These are phyloP conservation scores for Amauroascus verrucosus DNA, from an alignment of 2,329 filamentous ascomycete genomes.

Conservation along the genomic window DNA sequence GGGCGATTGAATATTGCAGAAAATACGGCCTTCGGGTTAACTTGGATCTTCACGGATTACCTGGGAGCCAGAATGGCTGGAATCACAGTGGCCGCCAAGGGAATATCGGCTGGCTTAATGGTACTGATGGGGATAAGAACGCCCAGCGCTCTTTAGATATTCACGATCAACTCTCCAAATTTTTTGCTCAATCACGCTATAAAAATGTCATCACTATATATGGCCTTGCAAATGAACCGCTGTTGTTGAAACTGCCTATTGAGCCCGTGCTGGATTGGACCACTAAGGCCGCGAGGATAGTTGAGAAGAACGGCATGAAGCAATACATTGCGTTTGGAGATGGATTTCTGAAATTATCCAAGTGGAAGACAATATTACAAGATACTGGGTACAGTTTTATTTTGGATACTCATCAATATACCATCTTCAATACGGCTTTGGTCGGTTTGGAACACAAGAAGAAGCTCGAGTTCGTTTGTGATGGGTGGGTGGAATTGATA, in stretches of 20 bases:
- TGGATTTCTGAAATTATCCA: slow-evolving; percentile 80
- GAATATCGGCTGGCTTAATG: slow-evolving; percentile 75
- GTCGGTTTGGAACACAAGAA: slow-evolving; percentile 69
- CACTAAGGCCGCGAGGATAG: slow-evolving; percentile 56
- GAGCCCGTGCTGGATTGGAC: slow-evolving; percentile 70
- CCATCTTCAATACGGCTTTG: slow-evolving; percentile 89
- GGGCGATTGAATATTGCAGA: slow-evolving; percentile 85
- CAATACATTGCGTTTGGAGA: slow-evolving; percentile 78
- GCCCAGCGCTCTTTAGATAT: slow-evolving; percentile 73
- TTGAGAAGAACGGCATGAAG: slow-evolving; percentile 65
- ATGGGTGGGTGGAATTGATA: slow-evolving; percentile 68
- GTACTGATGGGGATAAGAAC: slow-evolving; percentile 70
- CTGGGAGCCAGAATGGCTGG: slow-evolving; percentile 94
- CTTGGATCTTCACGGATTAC: slow-evolving; percentile 81
- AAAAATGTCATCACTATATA: slow-evolving; percentile 87
- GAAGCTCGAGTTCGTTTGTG: slow-evolving; percentile 80
- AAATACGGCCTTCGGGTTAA: slow-evolving; percentile 89
- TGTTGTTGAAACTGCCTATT: slow-evolving; percentile 62
- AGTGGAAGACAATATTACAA: slow-evolving; percentile 79
- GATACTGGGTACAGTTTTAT: slow-evolving; percentile 58
- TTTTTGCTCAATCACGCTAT: slow-evolving; percentile 90
- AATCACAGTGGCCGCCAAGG: slow-evolving; percentile 87
- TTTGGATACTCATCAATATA: slow-evolving; percentile 96
- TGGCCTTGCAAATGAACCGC: slow-evolving; percentile 87
- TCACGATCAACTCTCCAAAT: slow-evolving; percentile 74